Evolutionary conservation across 306 rosid genomes (phyloP).

Genomic region (Mimosa bimucronata): DNA sequence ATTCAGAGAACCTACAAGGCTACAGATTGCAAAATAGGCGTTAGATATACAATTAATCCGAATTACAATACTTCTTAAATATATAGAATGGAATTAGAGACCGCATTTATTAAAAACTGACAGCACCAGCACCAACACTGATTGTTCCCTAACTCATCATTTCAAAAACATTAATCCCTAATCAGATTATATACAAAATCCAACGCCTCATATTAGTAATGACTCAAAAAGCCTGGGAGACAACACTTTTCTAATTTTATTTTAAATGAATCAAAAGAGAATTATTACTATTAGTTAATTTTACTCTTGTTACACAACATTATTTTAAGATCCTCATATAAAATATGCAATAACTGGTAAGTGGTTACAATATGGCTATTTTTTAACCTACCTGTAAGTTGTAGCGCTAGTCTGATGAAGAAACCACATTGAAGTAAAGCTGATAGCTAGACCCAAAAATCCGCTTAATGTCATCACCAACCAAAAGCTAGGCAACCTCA

Average conservation of each 20-base stretch:
- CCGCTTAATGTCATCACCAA: slow-evolving; percentile 90
- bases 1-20: slow-evolving; percentile 97
- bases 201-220: slow-evolving; percentile 21
- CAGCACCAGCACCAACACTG: neutral
- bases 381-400: slow-evolving; percentile 74
- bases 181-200: slow-evolving; percentile 6
- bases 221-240: neutral
- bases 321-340: neutral
- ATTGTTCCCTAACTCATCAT: neutral
- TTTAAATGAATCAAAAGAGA: neutral
- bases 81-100: slow-evolving; percentile 6
- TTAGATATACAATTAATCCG: slow-evolving; percentile 27
- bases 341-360: neutral
- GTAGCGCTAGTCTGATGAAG: slow-evolving; percentile 99
- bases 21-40: slow-evolving; percentile 49
- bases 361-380: neutral
- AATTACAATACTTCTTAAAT: neutral
- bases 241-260: neutral
- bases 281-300: neutral
- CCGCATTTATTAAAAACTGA: neutral
- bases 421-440: slow-evolving; percentile 99
- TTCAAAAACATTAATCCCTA: neutral
- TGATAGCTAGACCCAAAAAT: slow-evolving; percentile 89
- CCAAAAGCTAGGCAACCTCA: slow-evolving; percentile 91
- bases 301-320: neutral